Evolutionary conservation across 2,329 filamentous ascomycete species (phyloP).

Genomic region (Coccinonectria pachysandricola): DNA sequence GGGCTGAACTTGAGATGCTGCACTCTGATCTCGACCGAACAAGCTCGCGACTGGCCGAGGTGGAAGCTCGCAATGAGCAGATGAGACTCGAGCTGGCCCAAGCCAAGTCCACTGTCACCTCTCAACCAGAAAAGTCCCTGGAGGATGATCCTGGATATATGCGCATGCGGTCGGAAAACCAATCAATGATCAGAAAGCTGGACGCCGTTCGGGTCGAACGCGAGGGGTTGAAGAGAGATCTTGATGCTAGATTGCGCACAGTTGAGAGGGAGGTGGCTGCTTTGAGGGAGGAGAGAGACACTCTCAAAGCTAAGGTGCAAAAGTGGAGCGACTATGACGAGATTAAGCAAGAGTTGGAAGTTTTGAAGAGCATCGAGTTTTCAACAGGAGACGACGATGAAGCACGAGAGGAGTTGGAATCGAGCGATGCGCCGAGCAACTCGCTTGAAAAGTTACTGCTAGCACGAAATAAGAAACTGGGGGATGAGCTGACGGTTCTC

Average conservation of each 20-base stretch:
- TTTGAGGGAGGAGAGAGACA: conserved; percentile 71
- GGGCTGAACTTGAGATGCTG: conserved; percentile 88
- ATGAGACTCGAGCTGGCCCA: conserved; percentile 84
- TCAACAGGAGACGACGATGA: conserved; percentile 80
- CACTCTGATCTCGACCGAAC: conserved; percentile 85
- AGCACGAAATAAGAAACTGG: conserved; percentile 90
- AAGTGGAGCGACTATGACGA: conserved; percentile 95
- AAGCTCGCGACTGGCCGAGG: conserved; percentile 74
- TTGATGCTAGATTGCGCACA: conserved; percentile 66
- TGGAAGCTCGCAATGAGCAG: conserved; percentile 91
- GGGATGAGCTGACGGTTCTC: conserved; percentile 84
- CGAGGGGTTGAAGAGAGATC: conserved; percentile 65
- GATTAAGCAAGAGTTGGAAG: conserved; percentile 89
- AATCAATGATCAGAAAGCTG: conserved; percentile 77
- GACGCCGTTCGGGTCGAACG: conserved; percentile 76
- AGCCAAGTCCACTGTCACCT: conserved; percentile 58
- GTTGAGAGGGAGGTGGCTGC: conserved; percentile 68
- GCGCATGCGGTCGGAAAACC: conserved; percentile 85
- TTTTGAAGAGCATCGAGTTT: conserved; percentile 96
- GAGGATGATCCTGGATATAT: conserved; percentile 88
- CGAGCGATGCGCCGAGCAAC: conserved; percentile 48
- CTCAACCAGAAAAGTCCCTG: conserved; percentile 49
- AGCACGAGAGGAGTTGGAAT: conserved; percentile 31
- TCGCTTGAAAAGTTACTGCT: conserved; percentile 85
- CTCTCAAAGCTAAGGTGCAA: conserved; percentile 68